Conservation (phyloP, 1,139 yeast species). For the Protomyces inouyei region DNA sequence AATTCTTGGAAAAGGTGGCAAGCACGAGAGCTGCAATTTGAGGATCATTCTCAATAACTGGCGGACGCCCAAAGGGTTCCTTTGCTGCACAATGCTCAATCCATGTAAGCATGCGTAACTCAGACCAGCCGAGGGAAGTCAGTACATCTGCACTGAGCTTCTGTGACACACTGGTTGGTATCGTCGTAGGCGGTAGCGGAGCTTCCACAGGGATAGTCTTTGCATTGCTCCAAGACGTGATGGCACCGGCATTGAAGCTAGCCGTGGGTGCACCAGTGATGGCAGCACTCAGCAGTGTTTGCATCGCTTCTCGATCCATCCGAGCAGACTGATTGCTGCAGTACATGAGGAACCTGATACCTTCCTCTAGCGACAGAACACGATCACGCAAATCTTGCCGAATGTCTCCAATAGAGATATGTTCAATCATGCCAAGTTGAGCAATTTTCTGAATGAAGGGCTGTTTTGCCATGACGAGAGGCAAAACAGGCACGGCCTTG, state of each 20-base stretch:
- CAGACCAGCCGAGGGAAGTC: slow-evolving; percentile 36
- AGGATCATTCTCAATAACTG: slow-evolving; percentile 34
- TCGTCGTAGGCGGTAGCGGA: slow-evolving; percentile 40
- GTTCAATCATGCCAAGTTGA: slow-evolving; percentile 34
- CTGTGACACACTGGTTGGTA: slow-evolving; percentile 36
- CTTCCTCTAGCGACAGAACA: slow-evolving; percentile 33
- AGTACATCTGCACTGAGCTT: slow-evolving; percentile 33
- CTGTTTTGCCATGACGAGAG: slow-evolving; percentile 34
- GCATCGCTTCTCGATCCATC: slow-evolving; percentile 25
- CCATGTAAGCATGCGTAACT: slow-evolving; percentile 38
- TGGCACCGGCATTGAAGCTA: slow-evolving; percentile 34
- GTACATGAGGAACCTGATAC: slow-evolving; percentile 32
- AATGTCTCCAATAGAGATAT: slow-evolving; percentile 36
- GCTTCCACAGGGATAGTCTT: slow-evolving; percentile 35
- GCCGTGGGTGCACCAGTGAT: slow-evolving; percentile 31
- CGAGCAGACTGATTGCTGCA: slow-evolving; percentile 24
- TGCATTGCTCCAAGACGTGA: slow-evolving; percentile 33
- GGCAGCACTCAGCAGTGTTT: slow-evolving; percentile 29
- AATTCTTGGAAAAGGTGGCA: slow-evolving; percentile 35
- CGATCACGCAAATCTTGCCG: slow-evolving; percentile 36
- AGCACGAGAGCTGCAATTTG: slow-evolving; percentile 37
- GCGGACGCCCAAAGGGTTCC: background rate
- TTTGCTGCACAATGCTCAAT: slow-evolving; percentile 33
- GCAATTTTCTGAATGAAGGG: slow-evolving; percentile 38
- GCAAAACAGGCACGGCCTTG: slow-evolving; percentile 38